Conservation (phyloP, 2,329 filamentous ascomycete genomes). For the Cyphellophora europaea region DNA sequence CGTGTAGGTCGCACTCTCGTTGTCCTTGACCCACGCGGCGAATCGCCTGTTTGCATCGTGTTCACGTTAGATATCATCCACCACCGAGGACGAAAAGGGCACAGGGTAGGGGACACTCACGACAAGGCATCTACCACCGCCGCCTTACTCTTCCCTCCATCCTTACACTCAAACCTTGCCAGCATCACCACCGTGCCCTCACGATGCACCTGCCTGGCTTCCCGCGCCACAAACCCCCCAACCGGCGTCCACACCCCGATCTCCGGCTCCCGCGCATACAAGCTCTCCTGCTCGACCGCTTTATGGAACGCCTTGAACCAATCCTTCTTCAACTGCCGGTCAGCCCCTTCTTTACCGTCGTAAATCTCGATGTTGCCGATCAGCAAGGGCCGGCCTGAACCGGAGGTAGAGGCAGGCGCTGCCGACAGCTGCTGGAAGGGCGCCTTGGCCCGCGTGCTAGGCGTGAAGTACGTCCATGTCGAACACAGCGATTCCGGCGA, state of each 20-base stretch:
- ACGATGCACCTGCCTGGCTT: constrained; percentile 7
- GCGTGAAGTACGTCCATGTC: constrained; percentile 98
- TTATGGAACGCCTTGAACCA: constrained; percentile 2
- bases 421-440: constrained; percentile 84
- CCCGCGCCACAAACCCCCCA: constrained; percentile 15
- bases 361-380: constrained; percentile 3
- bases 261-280: constrained; percentile 6
- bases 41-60: constrained; percentile 9
- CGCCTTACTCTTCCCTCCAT: constrained; percentile 8
- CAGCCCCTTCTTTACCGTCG: not conserved
- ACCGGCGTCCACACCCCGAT: constrained; percentile 12
- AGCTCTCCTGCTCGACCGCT: constrained; percentile 6
- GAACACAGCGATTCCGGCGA: constrained; percentile 1
- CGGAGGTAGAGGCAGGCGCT: not conserved
- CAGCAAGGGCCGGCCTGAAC: too few relatives aligned
- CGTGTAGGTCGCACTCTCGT: constrained; percentile 13
- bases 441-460: constrained; percentile 86
- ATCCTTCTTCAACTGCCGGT: not conserved
- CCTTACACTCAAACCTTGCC: constrained; percentile 16
- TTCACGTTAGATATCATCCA: not conserved
- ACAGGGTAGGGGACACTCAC: constrained; percentile 6
- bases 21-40: constrained; percentile 13
- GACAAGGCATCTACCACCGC: constrained; percentile 12
- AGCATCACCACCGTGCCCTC: constrained; percentile 15
- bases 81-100: not conserved